These are phyloP conservation scores for Drosera spatulata DNA, from an alignment of 179 eudicot species.

Conservation along the genomic window DNA sequence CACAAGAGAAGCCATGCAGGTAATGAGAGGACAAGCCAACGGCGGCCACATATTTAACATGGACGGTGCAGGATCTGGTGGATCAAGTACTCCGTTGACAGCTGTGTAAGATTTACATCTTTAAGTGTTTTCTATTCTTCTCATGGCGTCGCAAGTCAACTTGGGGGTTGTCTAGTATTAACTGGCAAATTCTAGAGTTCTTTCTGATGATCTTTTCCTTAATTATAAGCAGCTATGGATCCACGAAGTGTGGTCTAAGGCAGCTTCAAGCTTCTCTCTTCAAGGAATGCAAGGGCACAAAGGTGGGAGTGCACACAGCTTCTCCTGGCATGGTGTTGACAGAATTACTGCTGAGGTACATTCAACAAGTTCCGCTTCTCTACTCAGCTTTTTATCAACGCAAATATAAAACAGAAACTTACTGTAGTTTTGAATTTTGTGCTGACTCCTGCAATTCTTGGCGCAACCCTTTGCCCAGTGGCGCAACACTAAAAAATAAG, in stretches of 20 bases:
- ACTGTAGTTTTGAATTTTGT: neutral
- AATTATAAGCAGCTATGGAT: conserved; percentile 58
- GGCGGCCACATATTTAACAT: conserved; percentile 93
- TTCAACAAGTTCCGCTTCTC: neutral
- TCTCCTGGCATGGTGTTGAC: conserved; percentile 99
- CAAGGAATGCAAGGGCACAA: conserved; percentile 60
- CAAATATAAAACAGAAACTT: no score
- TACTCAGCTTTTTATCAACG: no score
- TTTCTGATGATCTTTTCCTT: neutral
- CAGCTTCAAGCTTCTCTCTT: conserved; percentile 85
- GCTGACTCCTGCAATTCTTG: neutral
- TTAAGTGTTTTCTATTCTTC: neutral
- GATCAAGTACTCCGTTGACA: conserved; percentile 96
- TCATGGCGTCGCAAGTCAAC: neutral
- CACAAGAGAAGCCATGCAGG: conserved; percentile 89
- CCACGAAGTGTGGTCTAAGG: conserved; percentile 91
- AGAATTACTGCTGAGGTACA: conserved; percentile 82
- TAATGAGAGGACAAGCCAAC: conserved; percentile 43
- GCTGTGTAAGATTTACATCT: conserved; percentile 71
- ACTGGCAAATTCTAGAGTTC: no score
- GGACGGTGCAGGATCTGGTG: conserved; percentile 99
- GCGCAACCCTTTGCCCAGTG: conserved; percentile 38
- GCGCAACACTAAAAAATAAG: conserved; percentile 79
- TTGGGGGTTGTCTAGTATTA: no score
- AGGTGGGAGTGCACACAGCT: conserved; percentile 89